Percentiles rank a stretch among this genome's conserved stretches.
Conservation (phyloP, 2,329 filamentous ascomycete genomes). For the Verticillium longisporum region DNA sequence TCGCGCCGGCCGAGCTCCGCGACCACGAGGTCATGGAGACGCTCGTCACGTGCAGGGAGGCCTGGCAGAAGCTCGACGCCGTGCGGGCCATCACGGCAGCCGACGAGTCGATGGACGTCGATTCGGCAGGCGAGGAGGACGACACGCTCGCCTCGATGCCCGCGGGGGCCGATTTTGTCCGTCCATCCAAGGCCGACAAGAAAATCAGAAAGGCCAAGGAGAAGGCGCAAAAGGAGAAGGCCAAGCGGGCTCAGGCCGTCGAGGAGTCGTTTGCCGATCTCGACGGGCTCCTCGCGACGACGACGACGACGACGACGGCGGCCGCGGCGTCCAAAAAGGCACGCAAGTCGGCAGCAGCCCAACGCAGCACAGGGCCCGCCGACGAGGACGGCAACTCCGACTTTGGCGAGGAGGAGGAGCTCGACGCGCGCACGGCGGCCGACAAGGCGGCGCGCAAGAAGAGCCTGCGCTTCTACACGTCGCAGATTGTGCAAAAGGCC, state of each 20-base stretch:
- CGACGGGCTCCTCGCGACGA: slow-evolving; percentile 49
- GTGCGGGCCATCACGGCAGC: slow-evolving; percentile 42
- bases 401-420: slow-evolving; percentile 81
- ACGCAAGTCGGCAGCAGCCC: slow-evolving; percentile 33
- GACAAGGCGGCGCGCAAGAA: slow-evolving; percentile 90
- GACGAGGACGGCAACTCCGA: slow-evolving; percentile 65
- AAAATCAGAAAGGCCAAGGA: slow-evolving; percentile 35
- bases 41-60: slow-evolving; percentile 68
- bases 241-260: slow-evolving; percentile 53
- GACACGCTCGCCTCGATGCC: slow-evolving; percentile 15
- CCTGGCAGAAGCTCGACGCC: slow-evolving; percentile 71
- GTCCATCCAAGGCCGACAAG: slow-evolving; percentile 20
- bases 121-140: slow-evolving; percentile 26
- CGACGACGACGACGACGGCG: slow-evolving; percentile 39
- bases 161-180: slow-evolving; percentile 12
- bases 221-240: slow-evolving; percentile 28
- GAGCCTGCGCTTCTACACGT: slow-evolving; percentile 94
- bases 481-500: slow-evolving; percentile 90
- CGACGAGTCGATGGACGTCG: slow-evolving; percentile 20
- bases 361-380: slow-evolving; percentile 27
- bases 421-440: slow-evolving; percentile 71
- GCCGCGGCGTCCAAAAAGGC: slow-evolving; percentile 38
- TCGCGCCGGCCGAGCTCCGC: slow-evolving; percentile 72
- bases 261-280: slow-evolving; percentile 67
- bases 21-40: slow-evolving; percentile 90